These are phyloP conservation scores for Skeletonema marinoi DNA, from an alignment of 108 stramenopile genomes.

Conservation along the genomic window DNA sequence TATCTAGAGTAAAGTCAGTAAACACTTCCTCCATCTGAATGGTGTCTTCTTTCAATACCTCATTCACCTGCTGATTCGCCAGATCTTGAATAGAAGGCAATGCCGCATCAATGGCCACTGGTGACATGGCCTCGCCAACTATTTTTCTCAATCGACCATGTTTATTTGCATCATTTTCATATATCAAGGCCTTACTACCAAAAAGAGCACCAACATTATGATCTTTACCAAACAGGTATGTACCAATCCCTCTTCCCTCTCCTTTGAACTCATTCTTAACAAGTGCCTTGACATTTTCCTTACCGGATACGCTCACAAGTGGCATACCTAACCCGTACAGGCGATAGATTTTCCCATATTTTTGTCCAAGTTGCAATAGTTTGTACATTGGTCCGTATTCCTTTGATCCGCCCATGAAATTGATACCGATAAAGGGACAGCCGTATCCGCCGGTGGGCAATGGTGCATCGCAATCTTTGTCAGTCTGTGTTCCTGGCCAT, in stretches of 20 bases:
- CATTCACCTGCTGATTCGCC: constrained; percentile 13
- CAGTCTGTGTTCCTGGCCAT: constrained; percentile 16
- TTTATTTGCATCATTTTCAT: constrained; percentile 29
- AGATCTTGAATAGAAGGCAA: constrained; percentile 37
- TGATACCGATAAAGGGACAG: neutral
- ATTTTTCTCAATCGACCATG: constrained; percentile 31
- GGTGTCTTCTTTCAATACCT: constrained; percentile 8
- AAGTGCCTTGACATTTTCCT: constrained; percentile 22
- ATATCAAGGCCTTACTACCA: constrained; percentile 18
- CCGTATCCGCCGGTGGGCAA: constrained; percentile 11
- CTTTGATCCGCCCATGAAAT: neutral
- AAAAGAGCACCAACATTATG: constrained; percentile 1
- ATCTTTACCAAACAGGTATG: neutral
- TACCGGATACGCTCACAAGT: constrained; percentile 11
- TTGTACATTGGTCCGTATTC: constrained; percentile 18
- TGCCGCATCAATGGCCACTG: constrained; percentile 15
- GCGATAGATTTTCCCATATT: constrained; percentile 21
- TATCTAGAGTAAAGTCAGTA: constrained; percentile 32
- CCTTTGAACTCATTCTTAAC: constrained; percentile 21
- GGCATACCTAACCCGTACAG: constrained; percentile 10
- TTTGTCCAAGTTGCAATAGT: constrained; percentile 6
- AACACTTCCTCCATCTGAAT: constrained; percentile 48
- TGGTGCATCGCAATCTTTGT: neutral
- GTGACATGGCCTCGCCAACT: constrained; percentile 42
- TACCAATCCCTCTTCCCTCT: neutral